Percentiles rank a stretch among this genome's conserved stretches.
These are phyloP conservation scores for Biancaea sappan DNA, from an alignment of 306 rosid species.

Conservation along the genomic window DNA sequence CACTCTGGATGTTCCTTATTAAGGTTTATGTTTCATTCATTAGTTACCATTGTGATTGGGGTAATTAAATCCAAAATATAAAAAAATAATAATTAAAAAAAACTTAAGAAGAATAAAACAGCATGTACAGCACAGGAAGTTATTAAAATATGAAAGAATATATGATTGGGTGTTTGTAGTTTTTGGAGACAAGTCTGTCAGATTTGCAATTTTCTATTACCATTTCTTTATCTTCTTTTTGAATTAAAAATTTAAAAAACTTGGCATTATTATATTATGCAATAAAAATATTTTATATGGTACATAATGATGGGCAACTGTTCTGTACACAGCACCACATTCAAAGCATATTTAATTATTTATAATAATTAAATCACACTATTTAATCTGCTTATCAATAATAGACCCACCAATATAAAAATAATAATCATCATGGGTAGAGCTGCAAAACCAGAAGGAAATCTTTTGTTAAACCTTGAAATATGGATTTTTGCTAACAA, in stretches of 20 bases:
- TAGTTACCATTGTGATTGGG: slow-evolving; percentile 38
- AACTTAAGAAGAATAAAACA: slow-evolving; percentile 53
- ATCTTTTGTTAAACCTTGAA: slow-evolving; percentile 62
- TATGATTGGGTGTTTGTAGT: slow-evolving; percentile 56
- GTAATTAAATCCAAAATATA: slow-evolving; percentile 18
- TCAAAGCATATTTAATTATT: slow-evolving; percentile 90
- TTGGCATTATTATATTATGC: too few relatives aligned
- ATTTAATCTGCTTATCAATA: slow-evolving; percentile 61
- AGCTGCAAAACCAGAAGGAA: slow-evolving; percentile 45
- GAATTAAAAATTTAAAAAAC: not conserved
- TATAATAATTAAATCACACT: slow-evolving; percentile 52
- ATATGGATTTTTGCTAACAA: slow-evolving; percentile 65
- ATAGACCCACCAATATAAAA: slow-evolving; percentile 51
- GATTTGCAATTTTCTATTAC: slow-evolving; percentile 41
- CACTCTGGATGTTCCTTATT: slow-evolving; percentile 35
- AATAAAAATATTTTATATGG: slow-evolving; percentile 30
- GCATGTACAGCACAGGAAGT: slow-evolving; percentile 36
- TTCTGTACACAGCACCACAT: slow-evolving; percentile 54
- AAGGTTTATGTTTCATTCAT: slow-evolving; percentile 33
- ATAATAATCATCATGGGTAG: slow-evolving; percentile 28
- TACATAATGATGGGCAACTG: slow-evolving; percentile 47
- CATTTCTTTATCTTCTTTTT: slow-evolving; percentile 21
- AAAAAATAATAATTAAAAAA: not conserved
- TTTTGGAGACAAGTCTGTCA: slow-evolving; percentile 71
- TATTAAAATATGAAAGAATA: slow-evolving; percentile 40